A percentile compares a stretch with the other conserved stretches of the same genome.
These are phyloP conservation scores for California macrophylla DNA, from an alignment of 441 rosid species.

Conservation along the genomic window DNA sequence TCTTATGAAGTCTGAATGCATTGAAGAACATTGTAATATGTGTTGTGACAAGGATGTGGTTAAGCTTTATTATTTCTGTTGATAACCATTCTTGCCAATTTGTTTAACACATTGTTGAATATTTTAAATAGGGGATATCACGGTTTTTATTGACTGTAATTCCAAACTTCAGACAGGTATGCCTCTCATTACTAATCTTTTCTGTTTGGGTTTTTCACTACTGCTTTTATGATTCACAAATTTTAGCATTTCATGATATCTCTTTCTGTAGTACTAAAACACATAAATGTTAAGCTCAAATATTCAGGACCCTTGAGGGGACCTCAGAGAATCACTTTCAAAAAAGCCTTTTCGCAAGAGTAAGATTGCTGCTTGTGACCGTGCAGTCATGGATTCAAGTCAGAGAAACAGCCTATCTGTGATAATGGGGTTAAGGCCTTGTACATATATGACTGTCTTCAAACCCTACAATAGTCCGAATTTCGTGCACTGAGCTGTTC, in stretches of 20 bases:
- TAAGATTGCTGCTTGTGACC: too few species aligned
- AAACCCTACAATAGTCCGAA: too few species aligned
- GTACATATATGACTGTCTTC: too few species aligned
- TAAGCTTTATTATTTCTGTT: background rate
- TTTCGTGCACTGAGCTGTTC: background rate
- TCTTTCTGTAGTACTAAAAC: too few species aligned
- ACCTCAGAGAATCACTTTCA: too few species aligned
- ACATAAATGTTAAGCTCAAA: background rate
- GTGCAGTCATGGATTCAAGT: too few species aligned
- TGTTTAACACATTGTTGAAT: background rate
- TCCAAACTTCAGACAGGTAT: conserved; percentile 85
- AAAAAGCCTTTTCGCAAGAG: too few species aligned
- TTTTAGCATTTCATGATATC: too few species aligned
- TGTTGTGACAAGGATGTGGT: background rate
- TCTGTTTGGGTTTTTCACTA: background rate
- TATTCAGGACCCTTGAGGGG: background rate
- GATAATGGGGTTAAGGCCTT: too few species aligned
- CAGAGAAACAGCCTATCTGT: too few species aligned
- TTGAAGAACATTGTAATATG: background rate
- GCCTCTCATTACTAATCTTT: background rate
- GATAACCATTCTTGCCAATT: background rate
- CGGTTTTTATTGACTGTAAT: conserved; percentile 69
- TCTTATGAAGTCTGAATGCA: background rate
- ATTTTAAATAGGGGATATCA: conserved; percentile 46
- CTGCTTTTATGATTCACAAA: background rate